Base-by-base conservation (phyloP, 148 eudicot species). In the Heliosperma pusillum region DNA sequence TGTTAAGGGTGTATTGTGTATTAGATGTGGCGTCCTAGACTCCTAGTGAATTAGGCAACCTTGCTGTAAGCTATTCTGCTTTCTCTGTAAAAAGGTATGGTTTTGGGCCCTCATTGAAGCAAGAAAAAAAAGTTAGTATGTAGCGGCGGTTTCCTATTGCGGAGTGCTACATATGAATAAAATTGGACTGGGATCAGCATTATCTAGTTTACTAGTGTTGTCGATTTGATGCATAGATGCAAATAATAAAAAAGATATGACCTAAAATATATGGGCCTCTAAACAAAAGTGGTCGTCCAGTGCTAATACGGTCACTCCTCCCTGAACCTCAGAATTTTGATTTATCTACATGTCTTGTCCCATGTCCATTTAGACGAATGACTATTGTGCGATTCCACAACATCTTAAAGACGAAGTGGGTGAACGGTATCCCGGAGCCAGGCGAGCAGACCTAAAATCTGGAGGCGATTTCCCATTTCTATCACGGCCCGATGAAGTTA, bases 401-500 rank as follows among this genome's bases (percentile, higher is more conserved):
- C 81, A 86, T 63, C 89, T 91, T 52, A 96, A 92, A 83, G 99
- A 96, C 76, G 90, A 96, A 80, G 95, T 96, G 42, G 75, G 81
- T 21, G 99, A 92, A 82, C 85, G 94, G 78, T 92, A 90, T 79
- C 90, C 93, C 40, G 97, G 88, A 80, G 99, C 99, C 8, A 88
- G 97, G 69, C 89, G 82, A 79, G 99, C 99, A 24, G 79, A 81
- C 80, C 82, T 96, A 74, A 96, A 96, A 83, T 84, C 82, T 42
- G 99, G 99, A 69, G 97, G 99, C 26, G 99, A 96, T 82, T 96
- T 92, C 74, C 99, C 99, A 8, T 96, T 92, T 82, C 88, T 96
- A 73, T 92, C 99, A 16, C 88, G 97, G 15, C 87, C 99, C 2
- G 99, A 96, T 69, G 99, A 96, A 90, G 92, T 96, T 58, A 96